phyloP scores from a whole-genome alignment of 495 filamentous ascomycete genomes.

The Cladorrhinum samala region DNA sequence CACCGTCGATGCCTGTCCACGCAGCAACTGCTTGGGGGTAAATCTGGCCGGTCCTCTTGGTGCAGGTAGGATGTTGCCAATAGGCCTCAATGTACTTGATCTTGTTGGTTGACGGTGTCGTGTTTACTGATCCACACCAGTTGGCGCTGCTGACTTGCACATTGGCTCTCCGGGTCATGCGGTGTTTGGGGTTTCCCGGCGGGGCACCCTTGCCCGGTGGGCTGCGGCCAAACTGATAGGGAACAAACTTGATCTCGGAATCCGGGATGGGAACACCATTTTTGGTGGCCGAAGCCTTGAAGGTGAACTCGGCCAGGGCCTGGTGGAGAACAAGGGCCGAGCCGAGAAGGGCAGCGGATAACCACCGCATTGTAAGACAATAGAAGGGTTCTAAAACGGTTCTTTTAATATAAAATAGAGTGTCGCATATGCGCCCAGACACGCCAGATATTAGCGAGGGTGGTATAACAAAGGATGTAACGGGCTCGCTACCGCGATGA shows the following conservation, averaged over 20 bases:
- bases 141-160: slow-evolving; percentile 15
- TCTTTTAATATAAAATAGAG: slow-evolving; percentile 7
- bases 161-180: slow-evolving; percentile 15
- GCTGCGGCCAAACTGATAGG: slow-evolving; percentile 12
- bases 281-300: slow-evolving; percentile 16
- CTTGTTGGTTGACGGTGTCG: slow-evolving; percentile 14
- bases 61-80: slow-evolving; percentile 23
- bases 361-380: slow-evolving; percentile 12
- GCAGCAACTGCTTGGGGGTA: slow-evolving; percentile 26
- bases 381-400: background rate
- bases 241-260: slow-evolving; percentile 22
- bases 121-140: slow-evolving; percentile 28
- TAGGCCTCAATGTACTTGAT: slow-evolving; percentile 23
- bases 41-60: slow-evolving; percentile 8
- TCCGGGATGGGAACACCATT: slow-evolving; percentile 22
- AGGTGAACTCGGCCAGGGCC: slow-evolving; percentile 18
- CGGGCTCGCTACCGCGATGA: background rate
- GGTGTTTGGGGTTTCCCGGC: background rate
- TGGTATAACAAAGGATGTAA: background rate
- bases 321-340: slow-evolving; percentile 12
- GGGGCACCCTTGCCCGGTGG: background rate
- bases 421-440: background rate
- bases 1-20: slow-evolving; percentile 30
- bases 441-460: background rate
- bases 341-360: slow-evolving; percentile 7